Evolutionary conservation across 495 filamentous ascomycete genomes (phyloP).

Genomic region (Chaetomidium leptoderma): DNA sequence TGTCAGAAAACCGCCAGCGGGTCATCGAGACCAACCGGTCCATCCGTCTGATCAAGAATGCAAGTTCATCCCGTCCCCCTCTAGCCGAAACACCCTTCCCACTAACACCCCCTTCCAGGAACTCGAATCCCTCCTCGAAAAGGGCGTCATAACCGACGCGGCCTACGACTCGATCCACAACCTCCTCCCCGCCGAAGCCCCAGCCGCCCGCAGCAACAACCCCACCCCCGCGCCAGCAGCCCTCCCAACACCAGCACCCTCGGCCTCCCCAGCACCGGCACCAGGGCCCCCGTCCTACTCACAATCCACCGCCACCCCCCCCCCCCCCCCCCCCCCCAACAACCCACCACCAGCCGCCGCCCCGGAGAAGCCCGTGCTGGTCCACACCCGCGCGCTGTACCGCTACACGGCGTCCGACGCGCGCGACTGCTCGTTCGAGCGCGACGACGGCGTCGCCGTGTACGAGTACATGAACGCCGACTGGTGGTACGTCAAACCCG

Average conservation of each 20-base stretch:
- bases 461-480: conserved; percentile 90
- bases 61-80: conserved; percentile 35
- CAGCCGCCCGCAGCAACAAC: conserved; percentile 37
- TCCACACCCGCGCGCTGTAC: conserved; percentile 76
- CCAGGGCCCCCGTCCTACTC: conserved; percentile 45
- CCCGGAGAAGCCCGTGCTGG: conserved; percentile 55
- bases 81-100: neutral
- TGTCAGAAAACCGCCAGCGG: conserved; percentile 43
- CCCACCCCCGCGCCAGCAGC: conserved; percentile 21
- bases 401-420: conserved; percentile 71
- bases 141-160: conserved; percentile 64
- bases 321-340: conserved; percentile 51
- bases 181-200: conserved; percentile 65
- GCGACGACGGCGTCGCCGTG: conserved; percentile 72
- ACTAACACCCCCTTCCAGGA: conserved; percentile 53
- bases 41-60: conserved; percentile 78
- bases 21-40: conserved; percentile 70
- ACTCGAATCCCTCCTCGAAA: conserved; percentile 82
- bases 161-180: conserved; percentile 66
- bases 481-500: no score
- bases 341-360: conserved; percentile 41
- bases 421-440: conserved; percentile 71
- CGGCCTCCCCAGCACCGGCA: conserved; percentile 44
- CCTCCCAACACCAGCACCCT: conserved; percentile 34
- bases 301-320: conserved; percentile 50